These are phyloP conservation scores for Cryptococcus sp. DNA, from an alignment of 1,284 basidiomycete species.

Conservation along the genomic window DNA sequence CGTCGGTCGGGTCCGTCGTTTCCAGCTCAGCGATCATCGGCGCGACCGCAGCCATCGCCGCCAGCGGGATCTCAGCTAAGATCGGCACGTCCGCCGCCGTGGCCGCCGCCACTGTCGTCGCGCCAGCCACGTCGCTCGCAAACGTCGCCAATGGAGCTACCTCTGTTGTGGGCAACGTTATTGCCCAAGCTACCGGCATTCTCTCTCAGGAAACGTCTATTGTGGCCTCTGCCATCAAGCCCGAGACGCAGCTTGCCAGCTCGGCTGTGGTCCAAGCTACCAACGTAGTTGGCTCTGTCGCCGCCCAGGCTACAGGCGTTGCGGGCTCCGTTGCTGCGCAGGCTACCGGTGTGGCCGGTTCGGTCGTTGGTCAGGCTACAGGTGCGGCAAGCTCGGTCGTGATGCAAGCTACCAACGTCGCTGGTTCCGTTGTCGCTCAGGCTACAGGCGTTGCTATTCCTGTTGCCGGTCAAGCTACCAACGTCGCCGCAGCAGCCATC, in stretches of 20 bases:
- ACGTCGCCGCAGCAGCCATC: neutral
- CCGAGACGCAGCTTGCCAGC: too few relatives aligned
- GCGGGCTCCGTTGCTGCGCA: too few relatives aligned
- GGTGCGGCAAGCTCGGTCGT: too few relatives aligned
- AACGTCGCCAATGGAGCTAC: neutral
- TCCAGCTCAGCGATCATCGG: slow-evolving; percentile 5
- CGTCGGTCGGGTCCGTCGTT: slow-evolving; percentile 7
- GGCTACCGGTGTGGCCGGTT: neutral
- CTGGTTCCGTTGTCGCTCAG: neutral
- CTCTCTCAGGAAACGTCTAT: neutral
- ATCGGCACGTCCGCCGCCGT: neutral
- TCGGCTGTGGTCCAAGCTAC: too few relatives aligned
- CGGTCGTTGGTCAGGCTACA: neutral
- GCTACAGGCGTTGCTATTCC: neutral
- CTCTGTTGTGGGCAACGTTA: neutral
- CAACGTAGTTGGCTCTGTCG: too few relatives aligned
- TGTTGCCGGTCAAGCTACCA: neutral
- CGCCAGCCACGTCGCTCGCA: neutral
- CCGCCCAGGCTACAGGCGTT: too few relatives aligned
- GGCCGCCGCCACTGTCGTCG: neutral
- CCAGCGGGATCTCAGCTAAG: slow-evolving; percentile 2
- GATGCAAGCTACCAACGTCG: too few relatives aligned
- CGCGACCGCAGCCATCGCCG: neutral
- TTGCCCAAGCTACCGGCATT: neutral
- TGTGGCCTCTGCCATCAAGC: too few relatives aligned